Conservation (phyloP, 176 grass and related monocot species). For the Alopecurus myosuroides region DNA sequence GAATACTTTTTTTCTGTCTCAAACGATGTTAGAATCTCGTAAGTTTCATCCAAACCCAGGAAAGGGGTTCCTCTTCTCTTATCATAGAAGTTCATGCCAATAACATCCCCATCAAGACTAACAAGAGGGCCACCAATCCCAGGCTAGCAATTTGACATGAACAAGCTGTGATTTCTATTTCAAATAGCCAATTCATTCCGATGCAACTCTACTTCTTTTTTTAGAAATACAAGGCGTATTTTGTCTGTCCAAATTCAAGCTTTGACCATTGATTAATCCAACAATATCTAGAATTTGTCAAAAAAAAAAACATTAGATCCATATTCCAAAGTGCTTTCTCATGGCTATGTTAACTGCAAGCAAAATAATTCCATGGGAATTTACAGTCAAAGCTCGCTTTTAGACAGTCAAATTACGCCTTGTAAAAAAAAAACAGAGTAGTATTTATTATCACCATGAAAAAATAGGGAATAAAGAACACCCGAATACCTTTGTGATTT, state of each 20-base stretch:
- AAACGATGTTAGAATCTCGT: background rate
- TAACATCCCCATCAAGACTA: background rate
- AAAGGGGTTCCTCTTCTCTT: background rate
- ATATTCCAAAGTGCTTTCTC: background rate
- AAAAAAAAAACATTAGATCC: background rate
- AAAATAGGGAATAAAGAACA: background rate
- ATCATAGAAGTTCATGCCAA: constrained; percentile 9
- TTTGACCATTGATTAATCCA: background rate
- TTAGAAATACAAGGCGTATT: background rate
- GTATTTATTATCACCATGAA: background rate
- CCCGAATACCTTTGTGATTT: background rate
- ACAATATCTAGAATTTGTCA: background rate
- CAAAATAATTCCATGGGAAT: background rate
- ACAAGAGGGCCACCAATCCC: constrained; percentile 20
- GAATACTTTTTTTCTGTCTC: background rate
- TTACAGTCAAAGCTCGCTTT: background rate
- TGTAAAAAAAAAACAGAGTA: background rate
- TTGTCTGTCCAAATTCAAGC: background rate
- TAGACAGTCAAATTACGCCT: background rate
- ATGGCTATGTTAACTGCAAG: background rate
- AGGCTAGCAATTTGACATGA: background rate
- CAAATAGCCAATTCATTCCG: background rate
- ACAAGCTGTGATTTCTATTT: background rate
- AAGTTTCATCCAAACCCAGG: background rate
- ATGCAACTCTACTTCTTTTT: background rate